Conservation (phyloP, 2,329 filamentous ascomycete genomes). For the Ceratocystis cubensis region DNA sequence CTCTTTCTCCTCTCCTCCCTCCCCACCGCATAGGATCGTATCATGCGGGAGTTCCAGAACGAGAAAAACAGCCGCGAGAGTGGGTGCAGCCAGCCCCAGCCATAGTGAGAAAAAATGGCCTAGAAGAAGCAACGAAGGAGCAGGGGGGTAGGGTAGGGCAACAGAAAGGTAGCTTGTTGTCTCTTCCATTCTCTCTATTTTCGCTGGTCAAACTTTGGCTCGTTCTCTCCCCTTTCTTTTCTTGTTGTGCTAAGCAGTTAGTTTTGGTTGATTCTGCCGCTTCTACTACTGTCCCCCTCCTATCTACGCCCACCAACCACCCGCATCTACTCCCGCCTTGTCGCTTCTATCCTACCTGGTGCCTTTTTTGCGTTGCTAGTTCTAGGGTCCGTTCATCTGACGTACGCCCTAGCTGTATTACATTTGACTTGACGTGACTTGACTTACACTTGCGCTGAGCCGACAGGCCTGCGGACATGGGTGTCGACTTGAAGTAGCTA, state of each 20-base stretch:
- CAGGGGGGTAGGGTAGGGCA: background rate
- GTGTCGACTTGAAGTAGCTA: background rate
- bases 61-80: slow-evolving; percentile 3
- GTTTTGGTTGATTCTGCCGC: background rate
- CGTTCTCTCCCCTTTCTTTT: background rate
- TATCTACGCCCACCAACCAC: background rate
- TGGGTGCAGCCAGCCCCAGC: background rate
- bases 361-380: background rate
- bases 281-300: background rate
- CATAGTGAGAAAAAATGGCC: background rate
- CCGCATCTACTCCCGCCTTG: background rate
- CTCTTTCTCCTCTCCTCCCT: background rate
- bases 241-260: background rate
- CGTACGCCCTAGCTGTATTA: background rate
- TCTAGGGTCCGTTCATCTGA: slow-evolving; percentile 7
- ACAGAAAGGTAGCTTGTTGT: background rate
- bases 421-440: background rate
- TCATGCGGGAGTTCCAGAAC: background rate
- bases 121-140: background rate
- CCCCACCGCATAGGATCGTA: background rate
- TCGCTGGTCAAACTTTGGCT: background rate
- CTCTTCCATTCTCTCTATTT: background rate
- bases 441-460: background rate
- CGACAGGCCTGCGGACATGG: background rate
- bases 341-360: slow-evolving; percentile 2